Evolutionary conservation across 805 yeast species (phyloP).

Genomic region (Ogataea methylovora): DNA sequence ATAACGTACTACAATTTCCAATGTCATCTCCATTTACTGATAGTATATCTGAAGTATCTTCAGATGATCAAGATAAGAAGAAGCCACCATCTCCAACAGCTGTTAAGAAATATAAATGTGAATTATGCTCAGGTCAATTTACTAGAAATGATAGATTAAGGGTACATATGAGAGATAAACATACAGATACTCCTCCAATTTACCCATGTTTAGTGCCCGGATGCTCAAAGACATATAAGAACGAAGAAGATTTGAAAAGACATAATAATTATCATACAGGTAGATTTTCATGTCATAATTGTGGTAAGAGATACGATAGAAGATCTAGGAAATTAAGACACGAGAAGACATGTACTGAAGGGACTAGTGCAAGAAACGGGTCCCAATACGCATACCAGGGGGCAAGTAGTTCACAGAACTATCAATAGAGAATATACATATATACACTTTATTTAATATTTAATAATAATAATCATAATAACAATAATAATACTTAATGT

Average conservation of each 20-base stretch:
- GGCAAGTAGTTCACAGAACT: too few species aligned
- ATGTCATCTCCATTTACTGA: too few species aligned
- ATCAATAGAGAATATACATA: too few species aligned
- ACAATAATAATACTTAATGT: too few species aligned
- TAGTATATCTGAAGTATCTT: too few species aligned
- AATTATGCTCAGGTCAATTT: constrained; percentile 1
- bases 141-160: constrained; percentile 5
- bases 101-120: constrained; percentile 3
- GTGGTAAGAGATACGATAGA: constrained; percentile 6
- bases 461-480: too few species aligned
- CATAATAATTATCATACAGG: constrained; percentile 4
- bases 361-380: neutral
- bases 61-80: too few species aligned
- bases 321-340: constrained; percentile 14
- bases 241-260: constrained; percentile 5
- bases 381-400: too few species aligned
- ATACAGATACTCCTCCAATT: neutral
- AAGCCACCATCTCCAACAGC: too few species aligned
- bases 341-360: too few species aligned
- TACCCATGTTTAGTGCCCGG: constrained; percentile 1
- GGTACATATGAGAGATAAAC: constrained; percentile 4
- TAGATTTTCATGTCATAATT: constrained; percentile 3
- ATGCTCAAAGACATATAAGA: constrained; percentile 3
- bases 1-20: too few species aligned
- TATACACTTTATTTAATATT: too few species aligned